Base-by-base conservation (phyloP, 2,329 filamentous ascomycete species). In the Colletotrichum liaoningense region DNA sequence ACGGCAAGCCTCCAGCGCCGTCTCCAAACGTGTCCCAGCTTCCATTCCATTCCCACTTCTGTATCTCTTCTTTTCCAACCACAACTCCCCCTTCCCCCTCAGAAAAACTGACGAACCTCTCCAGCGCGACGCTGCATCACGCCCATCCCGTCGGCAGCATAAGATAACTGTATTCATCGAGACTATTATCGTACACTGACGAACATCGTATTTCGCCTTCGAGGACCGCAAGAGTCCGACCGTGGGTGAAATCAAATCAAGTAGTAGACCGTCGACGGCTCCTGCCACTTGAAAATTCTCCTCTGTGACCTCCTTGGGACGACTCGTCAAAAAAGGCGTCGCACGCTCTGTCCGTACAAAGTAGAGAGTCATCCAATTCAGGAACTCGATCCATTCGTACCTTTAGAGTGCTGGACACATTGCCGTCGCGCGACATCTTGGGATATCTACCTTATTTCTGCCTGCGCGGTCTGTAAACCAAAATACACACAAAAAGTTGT, bases 251-350 rank as follows among this genome's bases (percentile, higher is more conserved):
- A 62, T 67, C 55, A 71, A 58, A 73, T 59, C 26, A 55, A 68
- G 19, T 49, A 71, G 69, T 72, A 66, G 67, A 71, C 71, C 16
- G 67, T 64, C 71, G 67, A 62, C 67, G 60, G 58, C 71, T 65
- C 62, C 71, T 73, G 60, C 62, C 59, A 71, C 64, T 73, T 70
- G 70, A 73, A 65, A 69, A 73, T 73, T 73, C 59, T 70, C 49
- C 69, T 66, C 70, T 60, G 71, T 71, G 71, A 73, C 62, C 62
- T 49, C 42, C 42, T 71, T 57, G 62, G 62, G 67, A 64, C 71
- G 71, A 62, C 71, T 73, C 62, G 58, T 69, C 59, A 63, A 73
- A 12, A 42, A 70, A 71, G 60, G 67, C 63, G 71, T 73, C 71
- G 67, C 60, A 55, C 71, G 35, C 67, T 71, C 60, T 57, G 66